Evolutionary conservation across 1,284 basidiomycete species (phyloP), one percentile per base, ranked within the genome.

Genomic region (Vanrija sp.): DNA sequence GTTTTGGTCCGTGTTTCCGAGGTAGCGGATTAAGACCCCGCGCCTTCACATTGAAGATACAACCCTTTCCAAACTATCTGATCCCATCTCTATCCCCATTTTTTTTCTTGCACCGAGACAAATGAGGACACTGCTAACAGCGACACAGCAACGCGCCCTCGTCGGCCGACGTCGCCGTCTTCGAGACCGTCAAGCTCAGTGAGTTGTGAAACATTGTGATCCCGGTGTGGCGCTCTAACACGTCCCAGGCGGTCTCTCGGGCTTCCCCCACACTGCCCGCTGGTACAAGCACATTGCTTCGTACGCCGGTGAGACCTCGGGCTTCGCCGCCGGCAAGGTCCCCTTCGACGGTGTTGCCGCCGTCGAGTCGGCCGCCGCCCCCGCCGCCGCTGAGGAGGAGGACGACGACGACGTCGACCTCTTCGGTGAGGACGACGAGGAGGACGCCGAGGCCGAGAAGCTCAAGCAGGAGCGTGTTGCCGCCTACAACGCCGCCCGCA

Each of bases 1-100:
- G 87, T 89, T 91, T 90, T 93, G 91, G 90, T 94, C 91, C 91
- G 91, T 93, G 91, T 94, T 94, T 91, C 91, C 86, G 88, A 95
- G 90, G 56, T 87, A 85, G 89, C 87, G 91, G 88, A 82, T 90
- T 80, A 80, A 95, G 91, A 94, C 89, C 89, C 85, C 91, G 87
- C 88, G 86, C 83, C 79, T 81, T 80, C 80, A 74, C 72, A 61
- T 67, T 72, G 71, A 73, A 68, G 72, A 74, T 58, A 73, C 51
- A 65, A 60, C 62, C 60, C 46, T 81, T 82, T 80, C 89, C 85
- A 90, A 87, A 89, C 87, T 76, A 74, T 86, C 92, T 95, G 92
- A 95, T 75, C 60, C 65, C 65, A 55, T 59, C 34, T 47, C 51
- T 34, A 61, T 61, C 63, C 49, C 65, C 55, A 54, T 47, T 51